Base-by-base conservation (phyloP, 2,329 filamentous ascomycete species). In the Intubia oerlemansii region DNA sequence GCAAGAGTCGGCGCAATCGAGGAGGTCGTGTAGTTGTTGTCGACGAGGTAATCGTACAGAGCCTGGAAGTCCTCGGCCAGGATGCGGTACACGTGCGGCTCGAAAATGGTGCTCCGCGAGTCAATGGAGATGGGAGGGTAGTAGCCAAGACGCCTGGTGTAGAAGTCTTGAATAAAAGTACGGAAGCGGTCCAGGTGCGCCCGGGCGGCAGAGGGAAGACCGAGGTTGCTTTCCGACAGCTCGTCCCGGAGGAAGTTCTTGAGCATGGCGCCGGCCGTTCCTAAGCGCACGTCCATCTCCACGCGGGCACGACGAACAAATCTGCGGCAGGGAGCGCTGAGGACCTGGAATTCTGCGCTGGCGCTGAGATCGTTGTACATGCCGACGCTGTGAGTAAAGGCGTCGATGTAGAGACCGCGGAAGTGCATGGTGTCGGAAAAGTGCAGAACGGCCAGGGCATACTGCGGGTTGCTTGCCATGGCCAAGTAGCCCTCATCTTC, bases 381-480 rank as follows among this genome's bases (percentile, higher is more conserved):
- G 24, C 78, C 79, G 20, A 75, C 72, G 42, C 77, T 81, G 42
- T 88, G 79, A 10, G 65, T 60, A 47, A 84, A 81, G 0, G 78
- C 70, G 41, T 78, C 63, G 9, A 70, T 59, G 55, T 79, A 85
- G 10, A 79, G 48, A n/a, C 67, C 59, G 30, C 54, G 56, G 16
- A 75, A 47, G 29, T 64, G 60, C 37, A 70, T 72, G 14, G 58
- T 52, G 41, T 85, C 78, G 2, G 75, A 69, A 24, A 81, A 59
- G 28, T 63, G 62, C 10, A 85, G 50, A 25, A 72, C 53, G 0
- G 70, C 76, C 21, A 82, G 44, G 0, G 77, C 70, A 42, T 82
- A 68, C 29, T 70, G 60, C 0, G 73, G 66, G 34, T 68, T 66
- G 34, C 68, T 62, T 3, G 61, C 57, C 42, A 84, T 62, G 33